Base-by-base conservation (phyloP, 805 yeast genomes). In the Nakazawaea wickerhamii region DNA sequence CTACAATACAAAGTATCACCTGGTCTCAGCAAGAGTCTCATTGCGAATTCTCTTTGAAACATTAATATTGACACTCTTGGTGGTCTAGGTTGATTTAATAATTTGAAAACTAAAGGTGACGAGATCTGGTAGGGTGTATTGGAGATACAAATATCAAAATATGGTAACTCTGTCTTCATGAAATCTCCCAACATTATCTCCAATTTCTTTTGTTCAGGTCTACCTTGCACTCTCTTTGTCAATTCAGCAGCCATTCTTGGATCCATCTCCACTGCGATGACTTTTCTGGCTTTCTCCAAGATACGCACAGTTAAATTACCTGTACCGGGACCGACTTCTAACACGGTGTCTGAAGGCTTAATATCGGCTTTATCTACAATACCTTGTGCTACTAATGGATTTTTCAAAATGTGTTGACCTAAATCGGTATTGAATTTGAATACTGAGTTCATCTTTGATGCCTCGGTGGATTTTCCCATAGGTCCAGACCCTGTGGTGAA, bases 221-320 rank as follows among this genome's bases (percentile, higher is more conserved):
- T 91, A 10, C 97, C 97, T 56, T 88, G 96, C 13, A 93, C 98
- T 70, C 99, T 82, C 62, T 93, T 93, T 9, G 97, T 88, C 55
- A 93, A 71, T 64, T 93, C 99, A 0, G 98, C 98, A 2, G 98
- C 99, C 99, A 93, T 93, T 67, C 97, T 73, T n/a, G 99, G 99
- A 66, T 93, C 99, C 88, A 90, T 90, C 67, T 93, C 99, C 41
- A 86, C 93, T 0, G 98, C 99, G 37, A 87, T 76, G n/a, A 91
- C 97, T 54, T 87, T 89, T 44, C 86, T 73, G 0, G 97, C 98
- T 61, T 89, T 84, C 54, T 91, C 97, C 43, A 93, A 64, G 28
- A 93, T 93, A 48, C 95, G 73, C 28, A 91, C 95, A 0, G 99
- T 93, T 65, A 93, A 72, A 57, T 93, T 93, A 68, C 99, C 99